Percentiles rank a stretch among this genome's conserved stretches.
These are phyloP conservation scores for Panellus pusillus DNA, from an alignment of 768 basidiomycete species.

Conservation along the genomic window DNA sequence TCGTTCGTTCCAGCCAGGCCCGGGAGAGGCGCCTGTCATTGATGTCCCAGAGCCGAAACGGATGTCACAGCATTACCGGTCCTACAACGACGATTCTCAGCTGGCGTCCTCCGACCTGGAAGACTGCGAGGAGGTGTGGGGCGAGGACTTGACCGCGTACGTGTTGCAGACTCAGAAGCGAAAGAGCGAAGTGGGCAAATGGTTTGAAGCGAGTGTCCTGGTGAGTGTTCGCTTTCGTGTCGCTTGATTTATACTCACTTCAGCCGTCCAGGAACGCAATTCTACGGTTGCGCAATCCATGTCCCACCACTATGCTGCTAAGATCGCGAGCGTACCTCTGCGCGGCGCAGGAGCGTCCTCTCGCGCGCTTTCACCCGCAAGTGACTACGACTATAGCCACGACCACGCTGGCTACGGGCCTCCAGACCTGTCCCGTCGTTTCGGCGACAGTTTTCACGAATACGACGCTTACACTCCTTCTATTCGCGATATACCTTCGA, in stretches of 20 bases:
- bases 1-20: conserved; percentile 11
- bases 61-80: conserved; percentile 29
- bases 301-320: conserved; percentile 57
- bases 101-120: conserved; percentile 76
- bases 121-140: conserved; percentile 79
- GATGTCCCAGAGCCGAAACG: conserved; percentile 28
- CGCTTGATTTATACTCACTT: conserved; percentile 5
- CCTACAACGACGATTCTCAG: conserved; percentile 38
- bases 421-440: conserved; percentile 24
- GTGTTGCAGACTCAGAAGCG: conserved; percentile 71
- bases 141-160: conserved; percentile 66
- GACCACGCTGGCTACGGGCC: conserved; percentile 26
- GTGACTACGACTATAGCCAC: conserved; percentile 33
- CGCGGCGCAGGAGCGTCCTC: conserved; percentile 31
- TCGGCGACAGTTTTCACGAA: conserved; percentile 36
- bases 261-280: conserved; percentile 63
- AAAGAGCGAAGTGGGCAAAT: conserved; percentile 69
- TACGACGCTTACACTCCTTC: conserved; percentile 41
- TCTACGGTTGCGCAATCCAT: conserved; percentile 57
- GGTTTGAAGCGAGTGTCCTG: conserved; percentile 67
- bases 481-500: conserved; percentile 36
- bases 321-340: conserved; percentile 46
- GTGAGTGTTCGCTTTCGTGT: conserved; percentile 39
- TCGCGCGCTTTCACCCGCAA: conserved; percentile 25
- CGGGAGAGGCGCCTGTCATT: conserved; percentile 11